A percentile compares a stretch with the other conserved stretches of the same genome.
phyloP scores from a whole-genome alignment of 768 basidiomycete genomes.

The Porphyrellus cyaneotinctus region DNA sequence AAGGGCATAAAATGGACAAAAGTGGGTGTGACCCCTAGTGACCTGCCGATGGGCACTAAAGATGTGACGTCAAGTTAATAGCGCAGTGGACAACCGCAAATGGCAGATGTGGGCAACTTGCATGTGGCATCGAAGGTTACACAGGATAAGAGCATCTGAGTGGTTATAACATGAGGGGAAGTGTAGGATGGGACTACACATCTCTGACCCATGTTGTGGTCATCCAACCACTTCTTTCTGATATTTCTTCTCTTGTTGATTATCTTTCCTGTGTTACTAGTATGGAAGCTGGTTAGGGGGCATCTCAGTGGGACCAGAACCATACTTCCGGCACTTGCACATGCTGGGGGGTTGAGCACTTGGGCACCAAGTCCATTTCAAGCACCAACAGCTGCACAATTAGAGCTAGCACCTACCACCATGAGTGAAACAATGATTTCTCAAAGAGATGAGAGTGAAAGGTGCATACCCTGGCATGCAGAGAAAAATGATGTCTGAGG shows the following conservation, averaged over 20 bases:
- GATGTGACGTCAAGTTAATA: not conserved
- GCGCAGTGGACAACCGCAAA: not conserved
- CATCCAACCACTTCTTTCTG: conserved; percentile 13
- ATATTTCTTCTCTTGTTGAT: conserved; percentile 13
- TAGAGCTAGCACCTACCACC: conserved; percentile 1
- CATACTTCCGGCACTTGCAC: conserved; percentile 7
- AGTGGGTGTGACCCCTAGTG: not conserved
- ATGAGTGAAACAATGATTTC: not conserved
- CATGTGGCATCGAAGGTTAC: conserved; percentile 1
- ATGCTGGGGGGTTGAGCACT: conserved; percentile 7
- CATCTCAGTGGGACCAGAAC: not conserved
- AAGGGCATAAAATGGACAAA: not conserved
- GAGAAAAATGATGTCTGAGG: not conserved
- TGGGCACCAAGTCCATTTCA: conserved; percentile 4
- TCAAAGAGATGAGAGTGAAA: conserved; percentile 7
- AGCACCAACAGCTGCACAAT: conserved; percentile 4
- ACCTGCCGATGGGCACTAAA: not conserved
- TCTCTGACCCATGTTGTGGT: conserved; percentile 11
- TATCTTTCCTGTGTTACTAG: not conserved
- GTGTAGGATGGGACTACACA: not conserved
- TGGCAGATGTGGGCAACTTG: not conserved
- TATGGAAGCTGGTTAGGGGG: not conserved
- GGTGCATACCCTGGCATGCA: conserved; percentile 10
- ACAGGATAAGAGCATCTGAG: not conserved
- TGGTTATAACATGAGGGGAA: conserved; percentile 13